Evolutionary conservation across 306 rosid species (phyloP), one percentile per base, ranked within the genome.

Genomic region (Acacia confusa): DNA sequence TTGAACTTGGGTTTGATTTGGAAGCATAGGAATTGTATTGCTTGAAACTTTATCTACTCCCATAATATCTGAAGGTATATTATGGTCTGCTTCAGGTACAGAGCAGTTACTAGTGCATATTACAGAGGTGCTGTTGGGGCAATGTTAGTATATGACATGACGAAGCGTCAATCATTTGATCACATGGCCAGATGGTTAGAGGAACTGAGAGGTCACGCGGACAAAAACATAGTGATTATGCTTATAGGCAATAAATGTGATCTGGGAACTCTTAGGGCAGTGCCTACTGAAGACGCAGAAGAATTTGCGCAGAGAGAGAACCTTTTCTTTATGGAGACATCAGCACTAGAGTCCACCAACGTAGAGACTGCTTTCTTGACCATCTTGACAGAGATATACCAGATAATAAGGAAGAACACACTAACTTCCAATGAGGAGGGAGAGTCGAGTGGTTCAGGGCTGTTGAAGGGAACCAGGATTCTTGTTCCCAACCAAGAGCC

Each of bases 111-210:
- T 17, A 94, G 96, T 84, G 97, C 98, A 82, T 94, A 94, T 87
- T 94, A 94, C 78, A 72, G 97, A 73, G 98, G 98, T 22, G 98
- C 98, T 24, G 93, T 94, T 20, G 98, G 98, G 61, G 98, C 98
- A 66, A 94, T 94, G 96, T 61, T 94, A 80, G 93, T 94, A 2
- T 94, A 91, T 25, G 98, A 94, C 80, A 91, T 94, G 93, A 91
- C 94, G 3, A 94, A 94, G 79, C 94, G 93, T 10, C 98, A 91
- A 65, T 92, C 98, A 0, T 95, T 95, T 52, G 97, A 95, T 22
- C 97, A 95, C 89, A 92, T 95, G 95, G 94, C 92, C 0, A 81
- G 92, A 74, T 92, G 97, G 98, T 78, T 95, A 75, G 97, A 95
- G 84, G 98, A 95, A 71, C 73, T 95, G 79, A 78, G 97, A 57